Base-by-base conservation (phyloP, 441 rosid genomes). In the Aquilaria agallochum region DNA sequence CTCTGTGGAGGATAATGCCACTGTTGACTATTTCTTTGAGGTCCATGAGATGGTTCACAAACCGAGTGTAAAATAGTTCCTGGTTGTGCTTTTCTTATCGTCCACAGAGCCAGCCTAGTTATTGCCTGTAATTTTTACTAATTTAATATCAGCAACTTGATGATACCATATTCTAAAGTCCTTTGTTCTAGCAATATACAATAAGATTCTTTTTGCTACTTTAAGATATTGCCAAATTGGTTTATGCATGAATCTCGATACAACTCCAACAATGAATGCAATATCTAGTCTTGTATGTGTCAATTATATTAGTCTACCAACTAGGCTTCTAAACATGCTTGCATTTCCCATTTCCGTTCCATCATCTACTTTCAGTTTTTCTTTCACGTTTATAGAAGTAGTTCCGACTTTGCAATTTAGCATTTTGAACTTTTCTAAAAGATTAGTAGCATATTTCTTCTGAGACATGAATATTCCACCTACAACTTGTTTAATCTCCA, bases 41-140 rank as follows among this genome's bases (percentile, higher is more conserved):
- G 6, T 2, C 58, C 59, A 45, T 1, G 42, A 63, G 27, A 63
- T 11, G 3, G 13, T 42, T 15, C 50, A 33, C 2, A 7, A 40
- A 5, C 45, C 56, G 6, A 58, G 11, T 3, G 63, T n/a, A n/a
- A 58, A 58, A 6, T 8, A 8, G 59, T 57, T 57, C 2, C 58
- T 44, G 0, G 14, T 50, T 1, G 45, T 66, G 50, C 30, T 57
- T 30, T 34, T 58, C 51, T 31, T 47, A 13, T 66, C 63, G 30
- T 58, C 58, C 9, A 45, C 2, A 13, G 14, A 64, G 11, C 62
- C 33, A 7, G n/a, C 36, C 49, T 20, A 66, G 12, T 66, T 32
- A 50, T 50, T 57, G 30, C 57, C 52, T 31, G 5, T 5, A 9
- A n/a, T 30, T 7, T 51, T 56, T 33, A 32, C 9, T n/a, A 66